These are phyloP conservation scores for Hericium rajendrae DNA, from an alignment of 768 basidiomycete genomes.

Conservation along the genomic window DNA sequence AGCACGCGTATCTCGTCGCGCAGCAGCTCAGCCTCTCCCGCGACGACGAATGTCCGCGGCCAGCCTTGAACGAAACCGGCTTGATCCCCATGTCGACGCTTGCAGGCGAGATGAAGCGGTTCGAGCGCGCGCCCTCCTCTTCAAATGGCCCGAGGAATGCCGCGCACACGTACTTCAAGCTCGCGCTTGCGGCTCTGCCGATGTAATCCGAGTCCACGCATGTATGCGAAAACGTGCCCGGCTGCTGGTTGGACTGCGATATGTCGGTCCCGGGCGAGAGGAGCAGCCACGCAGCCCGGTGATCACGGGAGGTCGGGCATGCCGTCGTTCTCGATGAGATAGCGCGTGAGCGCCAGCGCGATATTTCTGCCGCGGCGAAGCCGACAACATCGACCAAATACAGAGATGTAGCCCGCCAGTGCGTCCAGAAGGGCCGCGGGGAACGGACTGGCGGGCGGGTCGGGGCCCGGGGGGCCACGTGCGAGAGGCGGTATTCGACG, in stretches of 20 bases:
- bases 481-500: constrained; percentile 32
- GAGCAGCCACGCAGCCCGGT: constrained; percentile 10
- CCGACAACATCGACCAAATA: constrained; percentile 8
- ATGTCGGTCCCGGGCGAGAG: constrained; percentile 14
- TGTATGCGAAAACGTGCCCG: not conserved
- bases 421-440: constrained; percentile 13
- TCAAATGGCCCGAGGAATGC: constrained; percentile 3
- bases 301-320: not conserved
- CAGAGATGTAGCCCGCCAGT: constrained; percentile 6
- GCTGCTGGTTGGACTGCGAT: not conserved
- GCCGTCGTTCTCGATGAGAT: constrained; percentile 8
- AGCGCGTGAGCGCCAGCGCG: constrained; percentile 12
- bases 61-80: constrained; percentile 1
- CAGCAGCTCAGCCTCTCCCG: constrained; percentile 5
- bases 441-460: constrained; percentile 4
- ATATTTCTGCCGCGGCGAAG: constrained; percentile 13
- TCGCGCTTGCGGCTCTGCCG: not conserved
- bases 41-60: constrained; percentile 1
- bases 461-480: constrained; percentile 6
- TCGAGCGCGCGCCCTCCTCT: not conserved
- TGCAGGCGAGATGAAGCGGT: constrained; percentile 6
- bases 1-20: not conserved
- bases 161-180: not conserved
- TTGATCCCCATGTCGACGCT: not conserved
- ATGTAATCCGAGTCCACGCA: not conserved